These are phyloP conservation scores for Colletotrichum aenigma DNA, from an alignment of 2,329 filamentous ascomycete species.

Conservation along the genomic window DNA sequence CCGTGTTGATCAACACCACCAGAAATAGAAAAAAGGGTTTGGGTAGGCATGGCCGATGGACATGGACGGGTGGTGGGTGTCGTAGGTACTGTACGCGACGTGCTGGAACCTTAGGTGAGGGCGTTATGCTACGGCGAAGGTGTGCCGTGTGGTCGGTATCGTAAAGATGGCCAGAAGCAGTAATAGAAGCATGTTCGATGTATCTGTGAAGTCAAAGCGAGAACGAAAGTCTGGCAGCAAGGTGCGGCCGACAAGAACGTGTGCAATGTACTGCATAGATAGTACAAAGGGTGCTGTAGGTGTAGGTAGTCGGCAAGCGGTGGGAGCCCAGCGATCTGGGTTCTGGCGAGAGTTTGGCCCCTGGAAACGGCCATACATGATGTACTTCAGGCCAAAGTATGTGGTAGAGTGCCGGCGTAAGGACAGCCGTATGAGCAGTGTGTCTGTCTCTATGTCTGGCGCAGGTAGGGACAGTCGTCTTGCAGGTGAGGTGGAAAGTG, in stretches of 20 bases:
- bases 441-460: neutral
- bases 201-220: slow-evolving; percentile 11
- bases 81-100: neutral
- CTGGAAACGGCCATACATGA: neutral
- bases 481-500: neutral
- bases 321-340: neutral
- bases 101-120: neutral
- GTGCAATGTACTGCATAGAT: neutral
- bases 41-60: neutral
- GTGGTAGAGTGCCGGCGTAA: neutral
- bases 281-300: neutral
- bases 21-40: neutral
- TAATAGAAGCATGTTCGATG: slow-evolving; percentile 10
- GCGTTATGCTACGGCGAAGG: slow-evolving; percentile 2
- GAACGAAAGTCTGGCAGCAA: neutral
- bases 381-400: neutral
- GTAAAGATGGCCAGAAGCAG: neutral
- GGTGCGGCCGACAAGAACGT: neutral
- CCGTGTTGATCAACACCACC: neutral
- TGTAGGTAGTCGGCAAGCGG: neutral
- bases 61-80: neutral
- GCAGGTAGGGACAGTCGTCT: neutral
- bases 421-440: neutral
- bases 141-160: slow-evolving; percentile 6
- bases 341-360: slow-evolving; percentile 8